Conservation (phyloP, 1,284 basidiomycete genomes). For the Sutorius eximius region DNA sequence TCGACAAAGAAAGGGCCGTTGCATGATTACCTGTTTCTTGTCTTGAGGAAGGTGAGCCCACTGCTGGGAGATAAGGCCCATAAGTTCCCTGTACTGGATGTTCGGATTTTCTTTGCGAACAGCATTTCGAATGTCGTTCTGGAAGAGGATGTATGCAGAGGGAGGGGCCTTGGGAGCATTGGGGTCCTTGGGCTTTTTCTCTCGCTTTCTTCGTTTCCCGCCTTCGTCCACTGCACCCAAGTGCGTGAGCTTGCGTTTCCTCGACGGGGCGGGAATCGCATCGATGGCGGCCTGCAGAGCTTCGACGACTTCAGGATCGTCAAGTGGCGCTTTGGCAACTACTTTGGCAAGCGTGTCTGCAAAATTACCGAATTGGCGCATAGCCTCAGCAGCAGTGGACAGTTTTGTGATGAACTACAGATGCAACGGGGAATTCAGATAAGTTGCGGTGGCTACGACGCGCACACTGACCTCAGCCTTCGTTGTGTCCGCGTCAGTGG, state of each 20-base stretch:
- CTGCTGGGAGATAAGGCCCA: constrained; percentile 68
- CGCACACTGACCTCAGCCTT: constrained; percentile 32
- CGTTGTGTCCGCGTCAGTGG: constrained; percentile 28
- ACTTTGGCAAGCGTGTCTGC: constrained; percentile 54
- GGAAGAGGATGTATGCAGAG: constrained; percentile 94
- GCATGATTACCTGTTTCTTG: constrained; percentile 66
- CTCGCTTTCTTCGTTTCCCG: constrained; percentile 44
- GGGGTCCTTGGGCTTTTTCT: constrained; percentile 79
- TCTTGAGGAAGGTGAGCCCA: constrained; percentile 73
- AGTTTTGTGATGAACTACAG: constrained; percentile 55
- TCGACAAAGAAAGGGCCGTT: neutral
- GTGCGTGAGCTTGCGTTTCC: constrained; percentile 55
- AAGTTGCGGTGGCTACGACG: constrained; percentile 10
- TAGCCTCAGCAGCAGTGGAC: constrained; percentile 50
- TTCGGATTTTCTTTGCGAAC: constrained; percentile 67
- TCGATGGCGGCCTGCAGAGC: constrained; percentile 32
- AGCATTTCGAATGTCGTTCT: constrained; percentile 84
- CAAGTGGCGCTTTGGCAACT: constrained; percentile 37
- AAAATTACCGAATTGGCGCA: constrained; percentile 58
- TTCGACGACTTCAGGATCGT: constrained; percentile 34
- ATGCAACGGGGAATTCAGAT: constrained; percentile 25
- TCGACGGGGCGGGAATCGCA: constrained; percentile 34
- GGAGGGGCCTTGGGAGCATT: constrained; percentile 94
- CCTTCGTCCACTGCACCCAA: constrained; percentile 43
- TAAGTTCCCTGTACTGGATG: constrained; percentile 71